Conservation (phyloP, 2,329 filamentous ascomycete species). For the Aspergillus spinulosporus region DNA sequence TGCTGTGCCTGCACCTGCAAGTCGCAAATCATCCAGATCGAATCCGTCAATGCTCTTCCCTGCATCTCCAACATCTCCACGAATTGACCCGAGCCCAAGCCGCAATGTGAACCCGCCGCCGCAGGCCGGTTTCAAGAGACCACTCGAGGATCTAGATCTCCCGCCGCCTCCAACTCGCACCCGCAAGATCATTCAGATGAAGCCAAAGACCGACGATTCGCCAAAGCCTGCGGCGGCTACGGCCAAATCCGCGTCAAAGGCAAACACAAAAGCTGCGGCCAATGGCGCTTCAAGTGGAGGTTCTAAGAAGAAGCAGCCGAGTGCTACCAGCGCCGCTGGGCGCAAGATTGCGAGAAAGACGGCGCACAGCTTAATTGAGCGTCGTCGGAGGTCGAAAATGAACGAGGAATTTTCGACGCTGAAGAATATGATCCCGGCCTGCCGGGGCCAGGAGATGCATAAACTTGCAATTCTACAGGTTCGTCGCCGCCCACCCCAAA, state of each 20-base stretch:
- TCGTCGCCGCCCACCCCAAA: constrained; percentile 28
- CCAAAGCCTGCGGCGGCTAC: constrained; percentile 43
- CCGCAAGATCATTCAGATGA: constrained; percentile 98
- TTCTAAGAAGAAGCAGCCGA: constrained; percentile 74
- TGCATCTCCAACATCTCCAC: constrained; percentile 37
- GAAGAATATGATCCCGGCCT: constrained; percentile 94
- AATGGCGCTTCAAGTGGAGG: constrained; percentile 32
- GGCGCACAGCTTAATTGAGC: constrained; percentile 91
- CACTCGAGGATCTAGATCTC: constrained; percentile 64
- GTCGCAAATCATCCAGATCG: constrained; percentile 32
- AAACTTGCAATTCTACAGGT: constrained; percentile 95
- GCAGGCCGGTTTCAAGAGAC: constrained; percentile 41
- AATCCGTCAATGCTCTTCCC: constrained; percentile 33
- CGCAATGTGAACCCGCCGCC: constrained; percentile 26
- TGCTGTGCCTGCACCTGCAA: constrained; percentile 12
- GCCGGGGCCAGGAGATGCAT: constrained; percentile 93
- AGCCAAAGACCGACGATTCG: constrained; percentile 60
- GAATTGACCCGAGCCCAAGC: constrained; percentile 24
- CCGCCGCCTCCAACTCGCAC: constrained; percentile 89
- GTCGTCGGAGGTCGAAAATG: constrained; percentile 90
- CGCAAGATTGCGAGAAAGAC: constrained; percentile 94
- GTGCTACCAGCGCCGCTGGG: constrained; percentile 77
- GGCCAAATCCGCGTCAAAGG: constrained; percentile 27
- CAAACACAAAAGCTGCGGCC: constrained; percentile 24
- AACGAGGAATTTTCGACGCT: constrained; percentile 95